These are phyloP conservation scores for Saksenaea oblongispora DNA, from an alignment of 371 early-diverging fungal species.

Conservation along the genomic window DNA sequence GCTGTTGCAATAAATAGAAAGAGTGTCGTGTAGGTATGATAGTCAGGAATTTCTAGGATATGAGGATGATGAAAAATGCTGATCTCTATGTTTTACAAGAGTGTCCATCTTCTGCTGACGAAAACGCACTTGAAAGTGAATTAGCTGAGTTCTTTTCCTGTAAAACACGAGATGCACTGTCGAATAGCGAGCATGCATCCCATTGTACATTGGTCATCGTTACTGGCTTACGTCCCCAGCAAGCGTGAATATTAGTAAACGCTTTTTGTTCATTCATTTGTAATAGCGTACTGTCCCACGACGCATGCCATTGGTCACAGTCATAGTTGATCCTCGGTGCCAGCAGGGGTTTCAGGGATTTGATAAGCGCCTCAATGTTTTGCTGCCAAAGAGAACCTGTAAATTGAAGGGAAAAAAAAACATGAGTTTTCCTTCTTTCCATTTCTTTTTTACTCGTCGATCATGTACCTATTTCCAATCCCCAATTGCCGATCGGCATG, in stretches of 20 bases:
- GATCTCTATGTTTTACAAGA: background rate
- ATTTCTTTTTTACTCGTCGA: background rate
- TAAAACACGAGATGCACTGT: background rate
- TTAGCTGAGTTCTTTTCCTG: background rate
- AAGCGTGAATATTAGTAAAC: constrained; percentile 29
- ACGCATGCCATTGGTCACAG: constrained; percentile 8
- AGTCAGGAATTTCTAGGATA: too few species aligned
- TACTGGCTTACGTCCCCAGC: constrained; percentile 29
- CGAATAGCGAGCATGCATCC: background rate
- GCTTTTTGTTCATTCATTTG: constrained; percentile 20
- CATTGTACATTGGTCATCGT: background rate
- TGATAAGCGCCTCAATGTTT: constrained; percentile 29
- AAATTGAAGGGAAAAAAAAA: background rate
- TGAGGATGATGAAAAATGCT: background rate
- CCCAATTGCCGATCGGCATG: constrained; percentile 34
- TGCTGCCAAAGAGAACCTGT: constrained; percentile 28
- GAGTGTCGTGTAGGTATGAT: too few species aligned
- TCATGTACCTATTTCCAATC: constrained; percentile 27
- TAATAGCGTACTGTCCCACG: constrained; percentile 14
- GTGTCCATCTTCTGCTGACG: background rate
- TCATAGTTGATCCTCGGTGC: constrained; percentile 11
- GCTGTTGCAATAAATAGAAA: too few species aligned
- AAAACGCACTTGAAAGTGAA: background rate
- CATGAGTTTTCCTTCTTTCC: background rate
- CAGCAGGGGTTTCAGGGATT: constrained; percentile 21